Evolutionary conservation across 2,329 filamentous ascomycete species (phyloP), one percentile per base, ranked within the genome.

Genomic region (Penicillium sp.): DNA sequence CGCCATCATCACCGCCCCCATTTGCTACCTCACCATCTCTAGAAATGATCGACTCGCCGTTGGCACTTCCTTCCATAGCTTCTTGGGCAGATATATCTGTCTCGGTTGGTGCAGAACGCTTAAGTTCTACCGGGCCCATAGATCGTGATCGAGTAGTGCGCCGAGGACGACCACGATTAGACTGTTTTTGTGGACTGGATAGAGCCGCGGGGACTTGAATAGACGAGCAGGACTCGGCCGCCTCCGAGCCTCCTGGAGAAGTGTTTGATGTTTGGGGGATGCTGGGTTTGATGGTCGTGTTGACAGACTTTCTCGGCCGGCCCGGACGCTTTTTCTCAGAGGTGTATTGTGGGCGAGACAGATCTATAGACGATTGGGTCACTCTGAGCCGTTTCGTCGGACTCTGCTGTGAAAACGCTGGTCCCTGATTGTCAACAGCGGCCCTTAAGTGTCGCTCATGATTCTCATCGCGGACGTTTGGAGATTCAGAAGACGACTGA

Each of bases 321-420:
- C 71, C 71, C 14, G 41, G 48, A 44, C 55, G 61, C 56, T 33
- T 68, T 31, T 59, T 67, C 8, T 59, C 59, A 31, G 22, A 52
- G 5, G 8, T 27, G 48, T 43, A 24, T 19, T 43, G 53, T 59
- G 19, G 56, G 33, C 48, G 48, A n/a, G 19, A 53, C 47, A 26
- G 21, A 52, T 49, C 46, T 16, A 58, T 62, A 6, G 52, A 19
- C 1, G 62, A 13, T 7, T 63, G 57, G 3, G 58, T 62, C 9
- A 75, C 62, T 14, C 73, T 69, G 5, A 63, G 70, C 14, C 73
- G 68, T 55, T 75, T 75, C 2, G 61, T 45, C 10, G 64, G 51
- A 7, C 67, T 61, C 43, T 68, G 66, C 26, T 68, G 57, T 13
- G 49, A 37, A 33, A 29, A 29, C 3, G 10, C 26, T n/a, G 26